Base-by-base conservation (phyloP, 2,329 filamentous ascomycete species). In the Lojkania enalia region DNA sequence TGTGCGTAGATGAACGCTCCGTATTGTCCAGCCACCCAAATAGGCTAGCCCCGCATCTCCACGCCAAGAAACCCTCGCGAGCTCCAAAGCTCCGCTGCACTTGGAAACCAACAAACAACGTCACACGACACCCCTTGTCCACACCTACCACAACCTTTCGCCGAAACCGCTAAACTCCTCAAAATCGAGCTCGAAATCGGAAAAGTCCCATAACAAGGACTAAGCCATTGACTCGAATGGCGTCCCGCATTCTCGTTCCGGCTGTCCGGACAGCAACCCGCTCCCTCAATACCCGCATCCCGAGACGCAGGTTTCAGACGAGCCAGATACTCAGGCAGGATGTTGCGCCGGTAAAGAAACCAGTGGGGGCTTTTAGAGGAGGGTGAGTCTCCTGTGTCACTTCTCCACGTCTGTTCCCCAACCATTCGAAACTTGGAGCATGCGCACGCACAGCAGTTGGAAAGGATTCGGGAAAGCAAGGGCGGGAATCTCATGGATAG, bases 321-420 rank as follows among this genome's bases (percentile, higher is more conserved):
- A 72, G 61, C 46, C 54, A 57, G 12, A 55, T 42, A 2, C 35
- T 66, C 55, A 64, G 58, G 44, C 54, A 60, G 42, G 66, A 68
- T 19, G 57, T 44, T 45, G 69, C 67, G 18, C 69, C 83, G 20
- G 73, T 77, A n/a, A 78, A 76, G 67, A 87, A 82, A 67, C 85
- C 85, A 5, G 79, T 87, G 40, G 85, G 85, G 44, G 85, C 85
- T 57, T 88, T 88, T 65, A 74, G 85, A 64, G 85, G 84, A 76
- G 84, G 84, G 85, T 88, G 70, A 77, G 82, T 76, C 11, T 1
- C 29, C 7, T 3, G 11, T 37, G 35, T 6, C 41, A 31, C 19
- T 42, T 20, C 16, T 11, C 12, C 12, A 20, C 27, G 20, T 11
- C 19, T 25, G 4, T 20, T 27, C 23, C 23, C 7, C 23, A n/a